Conservation (phyloP, 805 yeast species). For the Komagataella mondaviorum region DNA sequence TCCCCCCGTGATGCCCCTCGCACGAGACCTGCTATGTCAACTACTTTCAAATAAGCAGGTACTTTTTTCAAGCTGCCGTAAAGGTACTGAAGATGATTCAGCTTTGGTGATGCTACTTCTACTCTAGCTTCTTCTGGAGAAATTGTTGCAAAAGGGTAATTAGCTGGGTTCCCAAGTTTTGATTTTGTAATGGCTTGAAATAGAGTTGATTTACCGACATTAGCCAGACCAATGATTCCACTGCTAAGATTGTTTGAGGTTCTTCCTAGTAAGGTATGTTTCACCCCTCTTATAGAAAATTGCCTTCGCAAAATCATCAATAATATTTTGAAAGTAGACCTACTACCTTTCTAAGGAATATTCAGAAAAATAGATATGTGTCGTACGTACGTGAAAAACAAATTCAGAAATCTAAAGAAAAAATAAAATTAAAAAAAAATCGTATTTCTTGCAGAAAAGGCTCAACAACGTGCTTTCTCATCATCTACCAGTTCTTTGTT, state of each 20-base stretch:
- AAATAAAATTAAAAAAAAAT: too few species aligned
- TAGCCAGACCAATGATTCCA: conserved; percentile 51
- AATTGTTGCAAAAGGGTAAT: conserved; percentile 95
- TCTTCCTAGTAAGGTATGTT: conserved; percentile 14
- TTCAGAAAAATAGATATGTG: too few species aligned
- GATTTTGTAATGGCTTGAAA: conserved; percentile 94
- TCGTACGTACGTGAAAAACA: too few species aligned
- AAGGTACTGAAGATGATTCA: conserved; percentile 31
- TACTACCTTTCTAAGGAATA: too few species aligned
- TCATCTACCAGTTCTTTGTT: not conserved
- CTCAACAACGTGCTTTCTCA: not conserved
- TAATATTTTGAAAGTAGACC: too few species aligned
- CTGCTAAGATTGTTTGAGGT: conserved; percentile 20
- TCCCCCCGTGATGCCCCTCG: conserved; percentile 52
- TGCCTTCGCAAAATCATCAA: not conserved
- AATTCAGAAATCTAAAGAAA: too few species aligned
- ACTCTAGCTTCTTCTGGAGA: conserved; percentile 98
- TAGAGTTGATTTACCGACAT: conserved; percentile 92
- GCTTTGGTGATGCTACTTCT: conserved; percentile 51
- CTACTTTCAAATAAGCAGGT: conserved; percentile 43
- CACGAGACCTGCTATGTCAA: conserved; percentile 61
- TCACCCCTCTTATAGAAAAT: not conserved
- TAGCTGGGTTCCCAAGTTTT: conserved; percentile 92
- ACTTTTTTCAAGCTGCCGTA: conserved; percentile 36
- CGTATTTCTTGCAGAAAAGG: not conserved